phyloP scores from a whole-genome alignment of 371 early-diverging fungal species.

The Polyrhizophydium stewartii region DNA sequence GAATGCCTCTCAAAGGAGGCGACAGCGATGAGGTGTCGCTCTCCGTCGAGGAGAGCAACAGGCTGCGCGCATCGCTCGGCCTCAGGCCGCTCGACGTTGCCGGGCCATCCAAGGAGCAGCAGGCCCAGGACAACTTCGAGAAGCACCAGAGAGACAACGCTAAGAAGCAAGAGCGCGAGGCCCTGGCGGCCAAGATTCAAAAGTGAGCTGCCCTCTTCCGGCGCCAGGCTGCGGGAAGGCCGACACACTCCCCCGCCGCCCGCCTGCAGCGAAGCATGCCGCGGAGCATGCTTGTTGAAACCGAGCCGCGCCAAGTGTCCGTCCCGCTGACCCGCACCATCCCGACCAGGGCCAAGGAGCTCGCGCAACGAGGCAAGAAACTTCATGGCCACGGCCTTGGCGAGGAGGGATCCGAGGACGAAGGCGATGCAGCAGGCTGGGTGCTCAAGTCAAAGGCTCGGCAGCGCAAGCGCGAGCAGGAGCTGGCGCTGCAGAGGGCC shows the following conservation, averaged over 20 bases:
- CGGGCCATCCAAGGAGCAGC: slow-evolving; percentile 36
- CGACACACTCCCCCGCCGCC: no score
- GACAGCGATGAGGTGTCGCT: slow-evolving; percentile 26
- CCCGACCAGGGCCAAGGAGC: slow-evolving; percentile 49
- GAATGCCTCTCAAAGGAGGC: no score
- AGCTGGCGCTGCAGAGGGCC: slow-evolving; percentile 42
- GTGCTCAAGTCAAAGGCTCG: slow-evolving; percentile 41
- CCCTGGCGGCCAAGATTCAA: slow-evolving; percentile 17
- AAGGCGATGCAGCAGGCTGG: slow-evolving; percentile 35
- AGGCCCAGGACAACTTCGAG: slow-evolving; percentile 63
- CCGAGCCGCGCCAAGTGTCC: no score
- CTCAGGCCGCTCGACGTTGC: slow-evolving; percentile 59
- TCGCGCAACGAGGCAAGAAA: slow-evolving; percentile 51
- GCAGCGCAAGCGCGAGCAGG: slow-evolving; percentile 42
- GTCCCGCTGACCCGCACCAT: background rate
- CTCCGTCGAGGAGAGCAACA: slow-evolving; percentile 45
- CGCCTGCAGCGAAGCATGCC: no score
- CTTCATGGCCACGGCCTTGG: slow-evolving; percentile 69
- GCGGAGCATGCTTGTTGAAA: no score
- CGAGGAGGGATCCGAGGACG: slow-evolving; percentile 62
- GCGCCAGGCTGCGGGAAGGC: no score
- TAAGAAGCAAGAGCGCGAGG: slow-evolving; percentile 18
- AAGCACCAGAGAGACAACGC: slow-evolving; percentile 23
- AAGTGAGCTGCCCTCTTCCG: no score
- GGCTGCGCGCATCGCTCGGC: slow-evolving; percentile 65